phyloP scores from a whole-genome alignment of 495 filamentous ascomycete species.

The Geopyxis carbonaria region DNA sequence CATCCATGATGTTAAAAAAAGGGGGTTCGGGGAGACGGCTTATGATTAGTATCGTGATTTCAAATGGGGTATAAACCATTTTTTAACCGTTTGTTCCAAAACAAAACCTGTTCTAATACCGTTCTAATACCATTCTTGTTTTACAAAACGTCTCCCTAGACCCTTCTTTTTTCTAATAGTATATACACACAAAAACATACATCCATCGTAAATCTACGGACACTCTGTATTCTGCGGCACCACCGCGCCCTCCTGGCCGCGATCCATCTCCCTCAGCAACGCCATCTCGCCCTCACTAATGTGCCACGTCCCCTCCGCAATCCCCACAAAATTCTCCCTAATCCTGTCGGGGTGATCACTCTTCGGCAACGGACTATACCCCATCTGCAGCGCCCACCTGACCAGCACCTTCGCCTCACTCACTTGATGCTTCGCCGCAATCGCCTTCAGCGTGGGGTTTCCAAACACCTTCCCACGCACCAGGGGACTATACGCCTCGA shows the following conservation, averaged over 20 bases:
- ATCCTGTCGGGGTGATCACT: conserved; percentile 33
- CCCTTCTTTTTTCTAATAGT: too few species aligned
- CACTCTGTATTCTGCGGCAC: conserved; percentile 4
- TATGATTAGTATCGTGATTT: too few species aligned
- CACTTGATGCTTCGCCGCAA: conserved; percentile 25
- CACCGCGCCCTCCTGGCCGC: conserved; percentile 14
- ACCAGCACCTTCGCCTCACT: conserved; percentile 31
- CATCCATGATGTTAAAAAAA: too few species aligned
- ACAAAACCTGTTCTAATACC: too few species aligned
- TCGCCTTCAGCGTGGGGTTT: conserved; percentile 19
- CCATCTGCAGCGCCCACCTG: conserved; percentile 32
- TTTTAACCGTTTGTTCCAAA: too few species aligned
- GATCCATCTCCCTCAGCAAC: conserved; percentile 27
- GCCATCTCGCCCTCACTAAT: conserved; percentile 35
- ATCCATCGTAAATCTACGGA: neutral
- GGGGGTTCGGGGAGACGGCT: too few species aligned
- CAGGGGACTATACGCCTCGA: conserved; percentile 45
- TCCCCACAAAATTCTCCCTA: conserved; percentile 32
- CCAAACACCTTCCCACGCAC: conserved; percentile 19
- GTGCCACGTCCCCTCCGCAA: too few species aligned
- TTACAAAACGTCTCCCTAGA: too few species aligned
- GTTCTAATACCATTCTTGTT: too few species aligned
- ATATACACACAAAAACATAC: too few species aligned
- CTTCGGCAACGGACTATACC: conserved; percentile 36
- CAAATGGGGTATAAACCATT: too few species aligned